Conservation (phyloP, 495 filamentous ascomycete species). For the Penicillium canariense region DNA sequence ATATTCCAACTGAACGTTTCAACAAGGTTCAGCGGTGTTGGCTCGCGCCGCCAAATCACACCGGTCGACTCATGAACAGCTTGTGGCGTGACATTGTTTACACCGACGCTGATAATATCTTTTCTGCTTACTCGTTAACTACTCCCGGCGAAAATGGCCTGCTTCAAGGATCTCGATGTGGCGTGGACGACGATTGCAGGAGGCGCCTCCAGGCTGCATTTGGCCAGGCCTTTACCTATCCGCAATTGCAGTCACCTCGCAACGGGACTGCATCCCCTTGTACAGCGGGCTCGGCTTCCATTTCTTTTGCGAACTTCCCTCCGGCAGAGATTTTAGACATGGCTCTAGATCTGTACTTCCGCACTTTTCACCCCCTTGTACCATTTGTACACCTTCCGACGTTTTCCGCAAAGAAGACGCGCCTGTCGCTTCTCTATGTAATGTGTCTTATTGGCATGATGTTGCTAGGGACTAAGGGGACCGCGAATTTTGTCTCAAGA, state of each 20-base stretch:
- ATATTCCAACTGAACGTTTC: conserved; percentile 50
- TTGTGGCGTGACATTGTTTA: conserved; percentile 48
- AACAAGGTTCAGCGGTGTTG: conserved; percentile 50
- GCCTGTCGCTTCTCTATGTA: conserved; percentile 40
- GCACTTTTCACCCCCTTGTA: conserved; percentile 50
- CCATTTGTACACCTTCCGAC: conserved; percentile 52
- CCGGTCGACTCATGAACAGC: conserved; percentile 47
- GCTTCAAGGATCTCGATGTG: conserved; percentile 42
- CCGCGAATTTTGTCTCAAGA: conserved; percentile 44
- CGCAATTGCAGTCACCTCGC: conserved; percentile 25
- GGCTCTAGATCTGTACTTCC: conserved; percentile 54
- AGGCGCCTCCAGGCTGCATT: conserved; percentile 42
- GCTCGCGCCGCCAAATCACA: conserved; percentile 42
- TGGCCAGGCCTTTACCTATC: conserved; percentile 23
- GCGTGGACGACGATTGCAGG: conserved; percentile 50
- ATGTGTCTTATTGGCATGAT: conserved; percentile 56
- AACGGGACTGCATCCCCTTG: conserved; percentile 27
- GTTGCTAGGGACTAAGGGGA: conserved; percentile 49
- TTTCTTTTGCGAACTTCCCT: conserved; percentile 39
- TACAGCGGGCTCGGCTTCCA: conserved; percentile 21
- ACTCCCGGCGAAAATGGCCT: conserved; percentile 21
- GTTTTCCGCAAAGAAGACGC: conserved; percentile 47
- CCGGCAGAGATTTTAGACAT: conserved; percentile 55
- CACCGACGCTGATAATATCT: conserved; percentile 45
- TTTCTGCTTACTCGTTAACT: conserved; percentile 32